phyloP scores from a whole-genome alignment of 495 filamentous ascomycete species.

The Haplographium delicatum region DNA sequence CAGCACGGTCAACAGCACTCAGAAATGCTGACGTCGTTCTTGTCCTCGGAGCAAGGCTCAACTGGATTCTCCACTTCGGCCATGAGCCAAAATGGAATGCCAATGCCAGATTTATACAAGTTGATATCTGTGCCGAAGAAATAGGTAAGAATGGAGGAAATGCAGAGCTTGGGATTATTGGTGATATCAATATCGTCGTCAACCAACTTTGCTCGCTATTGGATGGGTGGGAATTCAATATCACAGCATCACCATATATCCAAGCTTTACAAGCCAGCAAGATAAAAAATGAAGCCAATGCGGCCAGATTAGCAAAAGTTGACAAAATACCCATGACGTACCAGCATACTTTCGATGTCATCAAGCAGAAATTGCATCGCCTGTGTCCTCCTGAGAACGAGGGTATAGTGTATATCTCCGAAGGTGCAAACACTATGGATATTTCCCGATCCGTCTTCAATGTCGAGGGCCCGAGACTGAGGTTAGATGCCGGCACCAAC shows the following conservation, averaged over 20 bases:
- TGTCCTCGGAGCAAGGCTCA: slow-evolving; percentile 54
- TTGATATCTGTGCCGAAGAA: slow-evolving; percentile 54
- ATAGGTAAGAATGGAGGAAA: slow-evolving; percentile 46
- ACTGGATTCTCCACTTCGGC: slow-evolving; percentile 63
- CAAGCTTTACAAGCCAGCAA: slow-evolving; percentile 25
- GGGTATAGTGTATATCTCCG: slow-evolving; percentile 54
- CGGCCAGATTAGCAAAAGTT: slow-evolving; percentile 32
- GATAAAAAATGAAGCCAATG: slow-evolving; percentile 42
- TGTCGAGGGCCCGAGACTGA: not conserved
- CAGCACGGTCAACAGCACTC: slow-evolving; percentile 53
- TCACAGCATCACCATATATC: slow-evolving; percentile 31
- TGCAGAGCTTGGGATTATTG: slow-evolving; percentile 43
- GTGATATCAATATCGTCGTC: slow-evolving; percentile 50
- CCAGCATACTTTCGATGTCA: slow-evolving; percentile 49
- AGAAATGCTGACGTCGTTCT: slow-evolving; percentile 54
- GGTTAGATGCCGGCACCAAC: slow-evolving; percentile 42
- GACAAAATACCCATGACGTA: slow-evolving; percentile 45
- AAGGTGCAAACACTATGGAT: slow-evolving; percentile 48
- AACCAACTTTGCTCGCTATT: slow-evolving; percentile 40
- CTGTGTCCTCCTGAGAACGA: slow-evolving; percentile 25
- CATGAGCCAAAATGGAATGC: slow-evolving; percentile 52
- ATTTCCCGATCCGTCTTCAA: slow-evolving; percentile 1
- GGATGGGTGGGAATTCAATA: slow-evolving; percentile 38
- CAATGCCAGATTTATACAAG: slow-evolving; percentile 50
- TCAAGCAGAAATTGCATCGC: slow-evolving; percentile 30